Conservation (phyloP, 805 yeast genomes). For the Brettanomyces nanus region DNA sequence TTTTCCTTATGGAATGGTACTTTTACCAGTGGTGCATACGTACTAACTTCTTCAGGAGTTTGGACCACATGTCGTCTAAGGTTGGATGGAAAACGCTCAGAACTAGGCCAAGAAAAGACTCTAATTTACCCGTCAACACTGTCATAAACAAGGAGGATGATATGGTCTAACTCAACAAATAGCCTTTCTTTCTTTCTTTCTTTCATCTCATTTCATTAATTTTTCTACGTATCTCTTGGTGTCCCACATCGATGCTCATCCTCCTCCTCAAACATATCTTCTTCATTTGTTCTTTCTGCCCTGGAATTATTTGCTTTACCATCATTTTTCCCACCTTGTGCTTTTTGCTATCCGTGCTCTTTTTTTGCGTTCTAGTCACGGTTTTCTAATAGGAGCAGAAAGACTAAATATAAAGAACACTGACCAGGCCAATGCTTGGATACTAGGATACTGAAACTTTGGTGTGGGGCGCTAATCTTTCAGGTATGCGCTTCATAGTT, state of each 20-base stretch:
- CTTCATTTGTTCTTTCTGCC: too few relatives aligned
- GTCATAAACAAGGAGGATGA: constrained; percentile 1
- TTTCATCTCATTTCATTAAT: background rate
- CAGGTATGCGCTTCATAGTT: too few relatives aligned
- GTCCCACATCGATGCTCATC: background rate
- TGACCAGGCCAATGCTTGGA: too few relatives aligned
- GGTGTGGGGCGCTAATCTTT: too few relatives aligned
- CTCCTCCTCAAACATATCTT: too few relatives aligned
- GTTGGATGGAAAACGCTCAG: constrained; percentile 5
- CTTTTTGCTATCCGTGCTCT: too few relatives aligned
- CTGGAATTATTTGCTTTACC: background rate
- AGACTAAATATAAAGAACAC: too few relatives aligned
- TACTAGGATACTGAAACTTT: too few relatives aligned
- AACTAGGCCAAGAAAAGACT: constrained; percentile 40
- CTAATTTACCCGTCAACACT: constrained; percentile 34
- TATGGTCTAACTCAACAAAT: constrained; percentile 1
- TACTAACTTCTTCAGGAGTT: background rate
- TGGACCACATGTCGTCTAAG: background rate
- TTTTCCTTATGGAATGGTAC: constrained; percentile 4
- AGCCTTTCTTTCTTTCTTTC: background rate
- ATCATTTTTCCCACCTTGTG: too few relatives aligned
- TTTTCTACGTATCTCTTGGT: background rate
- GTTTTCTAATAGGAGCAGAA: too few relatives aligned
- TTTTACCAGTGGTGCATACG: constrained; percentile 2
- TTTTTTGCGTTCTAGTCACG: too few relatives aligned